Conservation (phyloP, 805 yeast species). For the Hanseniaspora clermontiae region DNA sequence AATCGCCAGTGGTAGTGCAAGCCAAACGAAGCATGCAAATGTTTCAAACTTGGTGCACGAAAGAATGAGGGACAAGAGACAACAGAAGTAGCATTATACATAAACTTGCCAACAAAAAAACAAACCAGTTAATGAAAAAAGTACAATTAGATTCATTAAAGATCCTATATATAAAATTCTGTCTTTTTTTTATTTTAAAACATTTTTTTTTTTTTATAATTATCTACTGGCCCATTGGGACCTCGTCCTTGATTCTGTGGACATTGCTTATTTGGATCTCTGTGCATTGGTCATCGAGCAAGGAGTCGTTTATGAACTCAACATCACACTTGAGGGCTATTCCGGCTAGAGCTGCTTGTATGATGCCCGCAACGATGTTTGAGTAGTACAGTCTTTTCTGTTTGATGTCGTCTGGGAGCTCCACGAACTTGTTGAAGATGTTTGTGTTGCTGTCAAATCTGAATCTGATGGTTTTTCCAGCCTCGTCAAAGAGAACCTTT, state of each 20-base stretch:
- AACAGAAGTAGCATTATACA: not conserved
- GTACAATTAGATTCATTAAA: too few relatives aligned
- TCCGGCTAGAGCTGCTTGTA: slow-evolving; percentile 88
- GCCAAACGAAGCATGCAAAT: not conserved
- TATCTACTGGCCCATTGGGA: slow-evolving; percentile 90
- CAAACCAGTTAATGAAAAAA: not conserved
- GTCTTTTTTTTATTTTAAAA: not conserved
- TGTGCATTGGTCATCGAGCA: slow-evolving; percentile 72
- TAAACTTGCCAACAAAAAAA: not conserved
- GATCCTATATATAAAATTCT: not conserved
- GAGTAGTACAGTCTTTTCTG: slow-evolving; percentile 77
- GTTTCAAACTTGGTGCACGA: slow-evolving; percentile 5
- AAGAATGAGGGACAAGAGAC: slow-evolving; percentile 10
- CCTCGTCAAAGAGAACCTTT: slow-evolving; percentile 21
- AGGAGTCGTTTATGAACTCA: slow-evolving; percentile 60
- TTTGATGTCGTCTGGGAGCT: slow-evolving; percentile 57
- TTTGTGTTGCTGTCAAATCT: slow-evolving; percentile 29
- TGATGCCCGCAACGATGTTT: slow-evolving; percentile 76
- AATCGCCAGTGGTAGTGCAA: not conserved
- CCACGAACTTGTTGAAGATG: slow-evolving; percentile 91
- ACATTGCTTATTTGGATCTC: slow-evolving; percentile 64
- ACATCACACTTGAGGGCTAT: slow-evolving; percentile 87
- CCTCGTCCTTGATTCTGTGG: slow-evolving; percentile 74
- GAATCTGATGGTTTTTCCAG: not conserved
- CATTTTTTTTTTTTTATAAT: too few relatives aligned